Percentiles rank a stretch among this genome's conserved stretches.
These are phyloP conservation scores for Brassica juncea DNA, from an alignment of 345 rosid genomes.

Conservation along the genomic window DNA sequence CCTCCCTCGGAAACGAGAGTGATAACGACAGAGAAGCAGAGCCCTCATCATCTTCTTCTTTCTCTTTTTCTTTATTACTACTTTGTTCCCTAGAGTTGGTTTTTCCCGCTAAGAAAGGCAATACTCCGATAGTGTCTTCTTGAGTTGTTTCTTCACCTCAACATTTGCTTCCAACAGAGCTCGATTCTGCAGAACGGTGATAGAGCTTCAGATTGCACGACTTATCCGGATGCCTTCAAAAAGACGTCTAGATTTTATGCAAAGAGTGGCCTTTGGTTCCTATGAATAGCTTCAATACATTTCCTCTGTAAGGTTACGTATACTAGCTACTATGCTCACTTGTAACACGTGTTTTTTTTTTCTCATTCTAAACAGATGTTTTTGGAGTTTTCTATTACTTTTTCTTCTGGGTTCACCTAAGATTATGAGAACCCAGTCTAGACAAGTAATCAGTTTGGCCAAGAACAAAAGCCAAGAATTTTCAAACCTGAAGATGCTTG, in stretches of 20 bases:
- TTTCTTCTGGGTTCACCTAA: background rate
- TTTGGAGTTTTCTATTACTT: background rate
- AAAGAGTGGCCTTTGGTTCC: constrained; percentile 83
- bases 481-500: background rate
- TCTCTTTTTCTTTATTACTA: no score
- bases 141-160: no score
- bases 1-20: no score
- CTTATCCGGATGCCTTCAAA: constrained; percentile 83
- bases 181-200: constrained; percentile 75
- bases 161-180: constrained; percentile 56
- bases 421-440: background rate
- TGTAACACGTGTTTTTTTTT: background rate
- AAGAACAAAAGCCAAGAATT: background rate
- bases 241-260: constrained; percentile 79
- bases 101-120: no score
- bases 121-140: no score
- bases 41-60: no score
- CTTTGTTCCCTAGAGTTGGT: no score
- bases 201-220: constrained; percentile 88
- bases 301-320: background rate
- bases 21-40: no score
- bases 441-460: background rate
- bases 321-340: background rate
- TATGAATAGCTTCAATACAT: constrained; percentile 31
- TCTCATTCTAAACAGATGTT: background rate